Percentiles rank a stretch among this genome's conserved stretches.
phyloP scores from a whole-genome alignment of 495 filamentous ascomycete species.

The Penicillium cataractarum region DNA sequence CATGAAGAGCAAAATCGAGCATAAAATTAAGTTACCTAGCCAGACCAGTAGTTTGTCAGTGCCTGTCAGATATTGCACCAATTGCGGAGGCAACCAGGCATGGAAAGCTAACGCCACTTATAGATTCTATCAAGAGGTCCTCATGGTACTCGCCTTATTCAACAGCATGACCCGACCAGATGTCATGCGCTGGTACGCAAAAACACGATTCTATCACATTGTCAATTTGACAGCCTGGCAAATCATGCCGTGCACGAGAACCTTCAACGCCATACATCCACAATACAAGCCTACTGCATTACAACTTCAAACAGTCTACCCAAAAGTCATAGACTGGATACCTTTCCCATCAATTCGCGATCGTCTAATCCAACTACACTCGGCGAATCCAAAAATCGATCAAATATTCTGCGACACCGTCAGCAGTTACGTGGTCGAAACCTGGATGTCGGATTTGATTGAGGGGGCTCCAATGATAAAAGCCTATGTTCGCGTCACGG shows the following conservation, averaged over 20 bases:
- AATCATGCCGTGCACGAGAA: conserved; percentile 3
- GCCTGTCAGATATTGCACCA: neutral
- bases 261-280: neutral
- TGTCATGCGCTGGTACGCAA: conserved; percentile 21
- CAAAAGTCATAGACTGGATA: neutral
- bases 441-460: neutral
- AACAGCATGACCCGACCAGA: conserved; percentile 22
- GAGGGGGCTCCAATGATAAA: neutral
- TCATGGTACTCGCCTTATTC: conserved; percentile 16
- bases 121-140: conserved; percentile 10
- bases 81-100: too few species aligned
- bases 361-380: neutral
- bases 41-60: neutral
- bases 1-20: neutral
- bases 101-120: neutral
- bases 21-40: neutral
- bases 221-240: conserved; percentile 23
- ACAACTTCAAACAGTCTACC: neutral
- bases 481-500: neutral
- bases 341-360: neutral
- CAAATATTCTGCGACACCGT: neutral
- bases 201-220: conserved; percentile 22
- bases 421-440: neutral
- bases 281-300: neutral
- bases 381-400: neutral